Percentiles rank a stretch among this genome's conserved stretches.
Conservation (phyloP, 768 basidiomycete species). For the Suillus cothurnatus region DNA sequence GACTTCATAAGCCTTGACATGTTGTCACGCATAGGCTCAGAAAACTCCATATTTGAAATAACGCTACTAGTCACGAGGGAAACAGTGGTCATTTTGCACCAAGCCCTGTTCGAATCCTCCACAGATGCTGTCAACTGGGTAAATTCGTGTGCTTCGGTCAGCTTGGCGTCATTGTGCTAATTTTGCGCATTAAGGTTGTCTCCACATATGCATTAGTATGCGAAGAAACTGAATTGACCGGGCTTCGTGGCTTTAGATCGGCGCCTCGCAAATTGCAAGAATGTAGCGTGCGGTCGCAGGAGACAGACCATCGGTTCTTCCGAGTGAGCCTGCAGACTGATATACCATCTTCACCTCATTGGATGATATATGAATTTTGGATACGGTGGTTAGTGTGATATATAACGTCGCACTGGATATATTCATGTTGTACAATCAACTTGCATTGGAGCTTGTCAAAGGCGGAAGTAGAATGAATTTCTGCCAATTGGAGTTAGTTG, state of each 20-base stretch:
- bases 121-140: constrained; percentile 36
- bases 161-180: not conserved
- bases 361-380: constrained; percentile 47
- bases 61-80: constrained; percentile 38
- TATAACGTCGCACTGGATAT: not conserved
- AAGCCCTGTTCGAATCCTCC: constrained; percentile 33
- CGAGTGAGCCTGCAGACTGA: constrained; percentile 29
- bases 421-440: not conserved
- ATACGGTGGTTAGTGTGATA: constrained; percentile 22
- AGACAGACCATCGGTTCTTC: constrained; percentile 29
- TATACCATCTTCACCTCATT: constrained; percentile 26
- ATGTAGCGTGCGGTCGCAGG: constrained; percentile 27
- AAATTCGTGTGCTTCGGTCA: constrained; percentile 7
- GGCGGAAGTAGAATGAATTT: not conserved
- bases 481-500: not conserved
- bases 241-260: not conserved
- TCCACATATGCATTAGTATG: not conserved
- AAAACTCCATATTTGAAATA: constrained; percentile 29
- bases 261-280: constrained; percentile 17
- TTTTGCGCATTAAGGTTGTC: not conserved
- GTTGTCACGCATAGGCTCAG: constrained; percentile 28
- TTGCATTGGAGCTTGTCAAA: not conserved
- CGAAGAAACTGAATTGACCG: not conserved
- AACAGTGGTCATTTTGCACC: constrained; percentile 35
- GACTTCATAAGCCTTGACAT: constrained; percentile 44